Conservation (phyloP, 257 asterid genomes). For the Nicotiana sylvestris region DNA sequence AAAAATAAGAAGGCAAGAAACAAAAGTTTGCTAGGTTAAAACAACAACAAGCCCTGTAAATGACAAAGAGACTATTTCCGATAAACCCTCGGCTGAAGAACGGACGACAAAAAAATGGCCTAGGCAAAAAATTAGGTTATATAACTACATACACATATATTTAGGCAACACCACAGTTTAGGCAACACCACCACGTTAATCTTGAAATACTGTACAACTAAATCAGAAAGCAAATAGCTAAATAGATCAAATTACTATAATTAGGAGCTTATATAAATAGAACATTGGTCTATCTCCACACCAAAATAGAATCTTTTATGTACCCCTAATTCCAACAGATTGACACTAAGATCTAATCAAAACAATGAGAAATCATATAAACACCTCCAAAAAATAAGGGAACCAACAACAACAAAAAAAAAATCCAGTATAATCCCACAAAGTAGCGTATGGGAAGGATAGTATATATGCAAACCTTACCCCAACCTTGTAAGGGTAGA, state of each 20-base stretch:
- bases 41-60: too few relatives aligned
- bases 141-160: not conserved
- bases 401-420: too few relatives aligned
- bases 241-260: not conserved
- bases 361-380: not conserved
- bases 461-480: too few relatives aligned
- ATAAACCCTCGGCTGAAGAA: too few relatives aligned
- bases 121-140: too few relatives aligned
- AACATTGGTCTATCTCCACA: not conserved
- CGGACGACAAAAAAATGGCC: too few relatives aligned
- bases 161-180: not conserved
- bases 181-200: not conserved
- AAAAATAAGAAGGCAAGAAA: too few relatives aligned
- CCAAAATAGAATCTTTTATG: not conserved
- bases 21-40: too few relatives aligned
- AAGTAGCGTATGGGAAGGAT: fast-evolving
- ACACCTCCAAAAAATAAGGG: not conserved
- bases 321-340: not conserved
- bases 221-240: not conserved
- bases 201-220: not conserved
- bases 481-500: fast-evolving
- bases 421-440: too few relatives aligned
- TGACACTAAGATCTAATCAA: not conserved
- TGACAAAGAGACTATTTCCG: too few relatives aligned
- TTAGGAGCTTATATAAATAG: not conserved